phyloP scores from a whole-genome alignment of 768 basidiomycete species.

The Termitomyces sp. region DNA sequence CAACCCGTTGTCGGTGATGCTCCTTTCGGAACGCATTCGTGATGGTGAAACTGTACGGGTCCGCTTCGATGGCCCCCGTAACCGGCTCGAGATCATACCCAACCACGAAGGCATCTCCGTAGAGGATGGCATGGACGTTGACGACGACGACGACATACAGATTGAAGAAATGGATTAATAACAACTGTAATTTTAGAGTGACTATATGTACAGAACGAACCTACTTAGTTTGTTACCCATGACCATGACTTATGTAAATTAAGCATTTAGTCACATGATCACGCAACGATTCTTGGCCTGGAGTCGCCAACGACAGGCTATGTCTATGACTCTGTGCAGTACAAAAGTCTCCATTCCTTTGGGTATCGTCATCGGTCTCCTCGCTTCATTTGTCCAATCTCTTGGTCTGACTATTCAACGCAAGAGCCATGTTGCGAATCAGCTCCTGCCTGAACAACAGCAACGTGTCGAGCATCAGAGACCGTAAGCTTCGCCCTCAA shows the following conservation, averaged over 20 bases:
- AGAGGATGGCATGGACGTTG: slow-evolving; percentile 57
- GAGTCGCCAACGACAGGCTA: background rate
- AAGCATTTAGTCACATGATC: background rate
- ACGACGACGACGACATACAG: slow-evolving; percentile 50
- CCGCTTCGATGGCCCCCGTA: slow-evolving; percentile 76
- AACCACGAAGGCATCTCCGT: slow-evolving; percentile 65
- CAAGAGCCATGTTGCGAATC: slow-evolving; percentile 87
- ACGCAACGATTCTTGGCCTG: background rate
- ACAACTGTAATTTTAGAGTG: background rate
- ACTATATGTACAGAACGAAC: background rate
- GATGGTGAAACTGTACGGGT: slow-evolving; percentile 78
- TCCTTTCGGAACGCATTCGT: slow-evolving; percentile 76
- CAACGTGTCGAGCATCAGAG: slow-evolving; percentile 70
- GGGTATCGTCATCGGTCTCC: slow-evolving; percentile 57
- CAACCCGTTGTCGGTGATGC: slow-evolving; percentile 82
- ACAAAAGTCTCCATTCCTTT: slow-evolving; percentile 41
- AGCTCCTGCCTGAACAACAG: slow-evolving; percentile 55
- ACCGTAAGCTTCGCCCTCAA: slow-evolving; percentile 42
- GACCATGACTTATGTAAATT: too few relatives aligned
- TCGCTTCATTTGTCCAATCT: slow-evolving; percentile 86
- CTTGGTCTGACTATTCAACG: slow-evolving; percentile 90
- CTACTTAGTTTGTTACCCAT: too few relatives aligned
- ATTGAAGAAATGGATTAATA: slow-evolving; percentile 63
- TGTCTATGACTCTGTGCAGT: slow-evolving; percentile 11
- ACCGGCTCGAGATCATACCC: slow-evolving; percentile 70